These are phyloP conservation scores for Fusarium brevicatenulatum DNA, from an alignment of 2,329 filamentous ascomycete genomes.

Conservation along the genomic window DNA sequence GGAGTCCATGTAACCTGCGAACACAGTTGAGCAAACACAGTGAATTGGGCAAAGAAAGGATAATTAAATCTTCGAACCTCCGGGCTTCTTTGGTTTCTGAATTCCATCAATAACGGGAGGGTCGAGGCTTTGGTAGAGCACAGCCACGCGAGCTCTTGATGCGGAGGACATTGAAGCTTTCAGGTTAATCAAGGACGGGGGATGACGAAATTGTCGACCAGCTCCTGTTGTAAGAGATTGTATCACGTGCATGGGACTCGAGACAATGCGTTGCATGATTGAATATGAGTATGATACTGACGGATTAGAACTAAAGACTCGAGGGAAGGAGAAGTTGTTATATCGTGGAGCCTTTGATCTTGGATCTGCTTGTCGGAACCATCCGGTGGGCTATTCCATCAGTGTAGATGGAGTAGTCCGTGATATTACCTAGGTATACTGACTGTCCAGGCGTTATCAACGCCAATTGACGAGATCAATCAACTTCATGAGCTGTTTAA, in stretches of 20 bases:
- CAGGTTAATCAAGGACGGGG: background rate
- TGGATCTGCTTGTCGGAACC: background rate
- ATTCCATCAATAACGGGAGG: constrained; percentile 59
- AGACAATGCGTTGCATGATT: background rate
- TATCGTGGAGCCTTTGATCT: background rate
- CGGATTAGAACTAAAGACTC: too few relatives aligned
- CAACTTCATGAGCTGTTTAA: background rate
- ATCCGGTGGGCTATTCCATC: background rate
- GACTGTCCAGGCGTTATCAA: background rate
- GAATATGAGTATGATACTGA: background rate
- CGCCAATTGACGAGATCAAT: background rate
- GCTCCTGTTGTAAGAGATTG: background rate
- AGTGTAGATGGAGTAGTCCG: background rate
- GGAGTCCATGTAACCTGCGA: constrained; percentile 34
- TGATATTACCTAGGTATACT: background rate
- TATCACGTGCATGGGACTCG: background rate
- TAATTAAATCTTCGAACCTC: constrained; percentile 28
- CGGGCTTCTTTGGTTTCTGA: constrained; percentile 60
- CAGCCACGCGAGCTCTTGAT: constrained; percentile 48
- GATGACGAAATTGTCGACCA: background rate
- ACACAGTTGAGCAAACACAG: background rate
- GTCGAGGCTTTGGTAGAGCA: constrained; percentile 59
- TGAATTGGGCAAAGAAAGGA: background rate
- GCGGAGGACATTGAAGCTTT: background rate
- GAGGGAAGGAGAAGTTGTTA: background rate